Evolutionary conservation across 2,329 filamentous ascomycete genomes (phyloP), one percentile per base, ranked within the genome.

Genomic region (Dactylellina cionopaga): DNA sequence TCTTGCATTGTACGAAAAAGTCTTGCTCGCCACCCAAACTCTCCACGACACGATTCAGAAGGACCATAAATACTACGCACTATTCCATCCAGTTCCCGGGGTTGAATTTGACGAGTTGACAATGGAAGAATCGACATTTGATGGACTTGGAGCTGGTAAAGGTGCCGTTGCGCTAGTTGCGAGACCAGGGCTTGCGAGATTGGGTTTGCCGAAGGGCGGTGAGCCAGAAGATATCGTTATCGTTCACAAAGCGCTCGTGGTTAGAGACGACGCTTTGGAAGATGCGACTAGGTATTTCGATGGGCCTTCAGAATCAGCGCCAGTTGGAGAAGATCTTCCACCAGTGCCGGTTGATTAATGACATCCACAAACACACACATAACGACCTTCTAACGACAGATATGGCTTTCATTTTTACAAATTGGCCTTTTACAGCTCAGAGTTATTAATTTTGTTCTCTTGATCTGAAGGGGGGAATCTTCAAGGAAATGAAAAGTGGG

Each of bases 111-210:
- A 71, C 13, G 66, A 71, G 37, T 46, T 44, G 19, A 71, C 66
- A 7, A 71, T 71, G 66, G 66, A 71, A 29, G 66, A 71, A 41
- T 58, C 66, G 2, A 71, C 66, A 13, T 71, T 71, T 35, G 41
- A 71, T 6, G 58, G 58, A 1, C 41, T 71, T 22, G 66, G 66
- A 9, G 66, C 66, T 24, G 66, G 66, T 6, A 71, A 64, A 15
- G 66, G 66, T 22, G 41, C 66, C 1, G 66, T 71, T 22, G 52
- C 35, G 11, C 58, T 71, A 2, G 52, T 71, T 31, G 66, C 44
- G 2, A 51, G 66, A 41, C 66, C 66, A 4, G 66, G 66, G 27
- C 44, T 71, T 3, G 66, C 58, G n/a, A 64, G 66, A 15, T 24
- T 71, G 11, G 66, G 66, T 2, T 46, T 71, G 25, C 66, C 66